Evolutionary conservation across 139 green algal species (phyloP).

Genomic region (Haematococcus lacustris): DNA sequence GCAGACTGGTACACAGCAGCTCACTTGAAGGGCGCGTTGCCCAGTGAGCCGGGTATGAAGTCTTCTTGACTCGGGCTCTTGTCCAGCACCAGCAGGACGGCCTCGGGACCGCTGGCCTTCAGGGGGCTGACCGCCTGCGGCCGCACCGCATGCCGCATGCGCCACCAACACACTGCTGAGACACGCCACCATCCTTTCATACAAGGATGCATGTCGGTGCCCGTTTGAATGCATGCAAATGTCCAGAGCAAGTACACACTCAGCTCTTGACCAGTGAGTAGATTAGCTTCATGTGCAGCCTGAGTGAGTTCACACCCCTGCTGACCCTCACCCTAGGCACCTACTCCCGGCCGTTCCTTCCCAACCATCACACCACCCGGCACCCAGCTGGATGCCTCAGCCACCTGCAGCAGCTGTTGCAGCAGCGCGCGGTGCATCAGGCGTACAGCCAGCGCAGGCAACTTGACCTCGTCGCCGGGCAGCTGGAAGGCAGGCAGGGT

Average conservation of each 20-base stretch:
- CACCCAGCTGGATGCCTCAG: neutral
- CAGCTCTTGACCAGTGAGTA: neutral
- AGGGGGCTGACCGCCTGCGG: neutral
- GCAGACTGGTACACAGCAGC: conserved; percentile 1
- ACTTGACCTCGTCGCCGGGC: no score
- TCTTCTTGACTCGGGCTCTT: conserved; percentile 63
- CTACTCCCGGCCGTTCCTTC: neutral
- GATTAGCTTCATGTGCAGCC: neutral
- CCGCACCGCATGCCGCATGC: neutral
- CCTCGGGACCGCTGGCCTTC: neutral
- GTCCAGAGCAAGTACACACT: neutral
- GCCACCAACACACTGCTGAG: neutral
- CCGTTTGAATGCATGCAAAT: neutral
- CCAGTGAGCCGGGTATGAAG: conserved; percentile 43
- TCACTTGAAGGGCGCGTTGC: conserved; percentile 3
- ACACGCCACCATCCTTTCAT: neutral
- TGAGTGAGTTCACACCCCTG: neutral
- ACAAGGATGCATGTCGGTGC: neutral
- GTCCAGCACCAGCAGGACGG: conserved; percentile 37
- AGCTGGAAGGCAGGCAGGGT: no score
- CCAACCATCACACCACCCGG: neutral
- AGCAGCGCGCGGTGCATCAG: neutral
- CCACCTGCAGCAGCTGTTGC: neutral
- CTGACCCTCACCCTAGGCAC: neutral
- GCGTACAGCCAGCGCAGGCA: no score